Conservation (phyloP, 2,329 filamentous ascomycete species). For the Phyllachora maydis region DNA sequence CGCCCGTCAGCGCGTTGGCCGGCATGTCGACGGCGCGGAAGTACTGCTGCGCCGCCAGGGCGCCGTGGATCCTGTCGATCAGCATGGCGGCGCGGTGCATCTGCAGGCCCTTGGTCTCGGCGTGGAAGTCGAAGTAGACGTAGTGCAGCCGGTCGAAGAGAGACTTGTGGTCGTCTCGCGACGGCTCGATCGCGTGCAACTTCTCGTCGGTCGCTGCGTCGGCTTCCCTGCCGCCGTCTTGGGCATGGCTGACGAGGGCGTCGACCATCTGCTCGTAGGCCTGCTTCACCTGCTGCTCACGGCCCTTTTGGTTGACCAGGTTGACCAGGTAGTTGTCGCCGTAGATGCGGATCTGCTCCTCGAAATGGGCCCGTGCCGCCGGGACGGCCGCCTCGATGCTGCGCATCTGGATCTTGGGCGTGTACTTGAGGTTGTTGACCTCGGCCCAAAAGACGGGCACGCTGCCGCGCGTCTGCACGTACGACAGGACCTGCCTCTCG, state of each 20-base stretch:
- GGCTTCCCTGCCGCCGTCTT: too few relatives aligned
- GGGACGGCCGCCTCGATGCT: slow-evolving; percentile 61
- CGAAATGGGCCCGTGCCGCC: slow-evolving; percentile 72
- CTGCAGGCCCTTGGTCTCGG: slow-evolving; percentile 83
- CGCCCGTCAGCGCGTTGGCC: slow-evolving; percentile 32
- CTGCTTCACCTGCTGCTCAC: slow-evolving; percentile 74
- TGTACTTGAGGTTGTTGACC: slow-evolving; percentile 82
- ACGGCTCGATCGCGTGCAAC: slow-evolving; percentile 56
- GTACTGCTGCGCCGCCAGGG: slow-evolving; percentile 64
- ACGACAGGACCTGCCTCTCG: slow-evolving; percentile 79
- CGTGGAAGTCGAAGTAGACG: slow-evolving; percentile 96
- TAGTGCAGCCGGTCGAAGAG: slow-evolving; percentile 74
- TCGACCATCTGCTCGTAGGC: slow-evolving; percentile 86
- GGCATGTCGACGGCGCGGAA: slow-evolving; percentile 84
- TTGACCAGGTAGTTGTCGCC: slow-evolving; percentile 97
- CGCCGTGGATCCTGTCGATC: slow-evolving; percentile 60
- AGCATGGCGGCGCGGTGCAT: slow-evolving; percentile 84
- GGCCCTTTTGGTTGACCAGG: slow-evolving; percentile 86
- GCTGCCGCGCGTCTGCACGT: slow-evolving; percentile 90
- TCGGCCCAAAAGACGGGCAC: slow-evolving; percentile 95
- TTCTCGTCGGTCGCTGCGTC: slow-evolving; percentile 59
- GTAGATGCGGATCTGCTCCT: slow-evolving; percentile 82
- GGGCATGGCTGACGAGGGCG: slow-evolving; percentile 42
- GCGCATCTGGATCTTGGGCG: slow-evolving; percentile 73
- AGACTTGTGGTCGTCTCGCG: slow-evolving; percentile 30